Conservation (phyloP, 257 asterid species). For the Primulina huaijiensis region DNA sequence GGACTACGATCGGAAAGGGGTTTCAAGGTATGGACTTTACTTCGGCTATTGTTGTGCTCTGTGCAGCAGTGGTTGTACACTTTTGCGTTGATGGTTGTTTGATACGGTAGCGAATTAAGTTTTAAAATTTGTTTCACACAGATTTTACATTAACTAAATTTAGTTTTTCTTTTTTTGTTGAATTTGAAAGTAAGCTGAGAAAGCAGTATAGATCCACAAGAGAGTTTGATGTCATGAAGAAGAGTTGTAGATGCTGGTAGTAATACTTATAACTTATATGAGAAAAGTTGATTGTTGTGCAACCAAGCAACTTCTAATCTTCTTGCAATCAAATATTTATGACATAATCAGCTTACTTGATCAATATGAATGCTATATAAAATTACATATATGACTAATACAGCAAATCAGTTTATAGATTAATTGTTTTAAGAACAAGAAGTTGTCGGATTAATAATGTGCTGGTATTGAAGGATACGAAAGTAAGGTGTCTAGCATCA, state of each 20-base stretch:
- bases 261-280: too few relatives aligned
- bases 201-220: background rate
- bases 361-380: too few relatives aligned
- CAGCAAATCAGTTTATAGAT: background rate
- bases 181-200: background rate
- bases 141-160: too few relatives aligned
- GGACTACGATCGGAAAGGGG: slow-evolving; percentile 88
- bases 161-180: too few relatives aligned
- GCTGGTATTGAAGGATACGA: background rate
- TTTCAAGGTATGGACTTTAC: slow-evolving; percentile 68
- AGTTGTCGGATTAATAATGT: background rate
- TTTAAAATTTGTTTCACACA: background rate
- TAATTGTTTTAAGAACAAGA: background rate
- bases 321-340: background rate
- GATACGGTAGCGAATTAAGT: background rate
- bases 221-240: background rate
- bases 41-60: background rate
- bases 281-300: background rate
- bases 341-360: background rate
- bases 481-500: background rate
- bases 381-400: too few relatives aligned
- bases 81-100: background rate
- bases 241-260: background rate
- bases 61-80: background rate
- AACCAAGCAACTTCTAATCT: background rate